Percentiles rank a stretch among this genome's conserved stretches.
These are phyloP conservation scores for Oligophagozyma castellii DNA, from an alignment of 1,139 yeast genomes.

Conservation along the genomic window DNA sequence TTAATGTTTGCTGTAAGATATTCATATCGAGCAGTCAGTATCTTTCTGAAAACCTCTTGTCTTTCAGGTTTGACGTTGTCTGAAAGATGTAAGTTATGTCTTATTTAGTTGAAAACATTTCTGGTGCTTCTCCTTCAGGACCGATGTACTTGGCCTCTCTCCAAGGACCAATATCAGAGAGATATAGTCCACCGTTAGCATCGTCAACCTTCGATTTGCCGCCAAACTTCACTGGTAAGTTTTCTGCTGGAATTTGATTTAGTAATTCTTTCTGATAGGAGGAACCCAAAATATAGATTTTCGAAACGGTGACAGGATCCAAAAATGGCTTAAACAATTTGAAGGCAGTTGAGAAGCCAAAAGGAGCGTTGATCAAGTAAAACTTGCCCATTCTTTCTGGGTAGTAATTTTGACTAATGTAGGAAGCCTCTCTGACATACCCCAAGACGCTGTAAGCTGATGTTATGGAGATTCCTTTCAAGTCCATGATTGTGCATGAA, in stretches of 20 bases:
- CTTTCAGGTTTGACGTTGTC: conserved; percentile 1
- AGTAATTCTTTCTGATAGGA: conserved; percentile 69
- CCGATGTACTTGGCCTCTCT: conserved; percentile 76
- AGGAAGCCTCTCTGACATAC: conserved; percentile 85
- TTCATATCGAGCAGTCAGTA: too few species aligned
- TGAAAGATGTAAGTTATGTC: too few species aligned
- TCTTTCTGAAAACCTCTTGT: not conserved
- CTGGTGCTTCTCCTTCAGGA: conserved; percentile 78
- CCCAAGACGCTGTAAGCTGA: conserved; percentile 76
- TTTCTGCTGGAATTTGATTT: conserved; percentile 86
- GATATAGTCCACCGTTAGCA: conserved; percentile 64
- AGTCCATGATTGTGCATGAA: conserved; percentile 88
- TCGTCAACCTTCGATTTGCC: conserved; percentile 58
- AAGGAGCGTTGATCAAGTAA: conserved; percentile 91
- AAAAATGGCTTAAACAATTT: conserved; percentile 80
- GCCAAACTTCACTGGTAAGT: conserved; percentile 83
- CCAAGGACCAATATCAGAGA: conserved; percentile 96
- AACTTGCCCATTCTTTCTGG: conserved; percentile 99
- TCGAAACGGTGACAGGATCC: conserved; percentile 96
- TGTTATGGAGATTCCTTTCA: conserved; percentile 81
- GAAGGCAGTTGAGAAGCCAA: conserved; percentile 92
- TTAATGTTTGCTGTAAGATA: too few species aligned
- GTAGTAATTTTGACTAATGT: conserved; percentile 90
- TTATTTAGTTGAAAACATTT: conserved; percentile 28
- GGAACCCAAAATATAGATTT: conserved; percentile 77